Percentiles rank a stretch among this genome's conserved stretches.
Conservation (phyloP, 2,329 filamentous ascomycete species). For the Kalaharituber pfeilii region DNA sequence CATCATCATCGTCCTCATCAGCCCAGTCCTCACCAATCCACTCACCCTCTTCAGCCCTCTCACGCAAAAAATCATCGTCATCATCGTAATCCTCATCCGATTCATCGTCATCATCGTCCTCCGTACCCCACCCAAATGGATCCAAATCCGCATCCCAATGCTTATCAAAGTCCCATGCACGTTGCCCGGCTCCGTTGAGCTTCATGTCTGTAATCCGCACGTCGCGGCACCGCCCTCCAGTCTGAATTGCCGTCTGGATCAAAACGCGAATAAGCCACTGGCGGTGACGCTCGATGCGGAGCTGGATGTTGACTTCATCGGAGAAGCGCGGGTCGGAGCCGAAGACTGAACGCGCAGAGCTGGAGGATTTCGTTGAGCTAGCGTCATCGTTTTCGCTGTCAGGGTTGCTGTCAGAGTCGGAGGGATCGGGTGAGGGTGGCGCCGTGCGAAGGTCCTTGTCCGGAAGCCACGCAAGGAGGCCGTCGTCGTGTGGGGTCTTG, state of each 20-base stretch:
- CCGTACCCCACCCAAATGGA: neutral
- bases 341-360: conserved; percentile 1
- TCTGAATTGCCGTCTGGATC: conserved; percentile 6
- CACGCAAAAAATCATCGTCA: conserved; percentile 10
- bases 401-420: conserved; percentile 1
- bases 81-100: conserved; percentile 3
- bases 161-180: conserved; percentile 24
- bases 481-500: neutral
- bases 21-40: conserved; percentile 4
- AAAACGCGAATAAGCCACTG: conserved; percentile 7
- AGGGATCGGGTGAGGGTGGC: conserved; percentile 3
- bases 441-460: conserved; percentile 4
- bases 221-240: conserved; percentile 8
- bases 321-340: conserved; percentile 9
- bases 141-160: neutral
- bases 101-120: neutral
- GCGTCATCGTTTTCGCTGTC: neutral
- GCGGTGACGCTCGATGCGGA: conserved; percentile 2
- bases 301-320: conserved; percentile 2
- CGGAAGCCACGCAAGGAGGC: conserved; percentile 1
- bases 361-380: neutral
- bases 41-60: conserved; percentile 6
- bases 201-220: conserved; percentile 6
- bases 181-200: conserved; percentile 27
- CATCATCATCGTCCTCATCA: too few species aligned